Evolutionary conservation across 73 alveolate species (phyloP).

Genomic region (Stentor roeselii): DNA sequence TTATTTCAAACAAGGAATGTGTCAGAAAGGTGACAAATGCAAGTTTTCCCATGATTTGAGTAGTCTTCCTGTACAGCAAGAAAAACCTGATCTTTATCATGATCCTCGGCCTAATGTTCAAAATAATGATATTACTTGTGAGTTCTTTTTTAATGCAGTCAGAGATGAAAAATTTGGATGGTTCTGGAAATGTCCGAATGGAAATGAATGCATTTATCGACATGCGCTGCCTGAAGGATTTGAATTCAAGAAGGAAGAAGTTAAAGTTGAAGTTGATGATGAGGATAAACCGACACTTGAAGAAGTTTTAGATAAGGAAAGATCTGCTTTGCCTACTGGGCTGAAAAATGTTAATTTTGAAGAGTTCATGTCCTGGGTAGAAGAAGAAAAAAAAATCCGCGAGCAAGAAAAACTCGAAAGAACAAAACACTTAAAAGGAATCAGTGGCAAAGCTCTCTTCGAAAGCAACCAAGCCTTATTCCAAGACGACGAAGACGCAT

Average conservation of each 20-base stretch:
- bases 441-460: conserved; percentile 83
- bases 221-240: conserved; percentile 88
- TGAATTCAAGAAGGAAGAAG: conserved; percentile 66
- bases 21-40: conserved; percentile 93
- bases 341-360: conserved; percentile 69
- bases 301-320: conserved; percentile 80
- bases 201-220: conserved; percentile 62
- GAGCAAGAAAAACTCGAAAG: conserved; percentile 58
- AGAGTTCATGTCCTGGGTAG: conserved; percentile 82
- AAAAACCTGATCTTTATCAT: conserved; percentile 85
- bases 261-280: conserved; percentile 40
- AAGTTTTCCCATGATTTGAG: conserved; percentile 84
- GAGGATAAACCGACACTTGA: conserved; percentile 82
- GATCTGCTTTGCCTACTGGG: conserved; percentile 69
- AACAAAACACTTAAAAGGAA: conserved; percentile 43
- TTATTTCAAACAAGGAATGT: conserved; percentile 82
- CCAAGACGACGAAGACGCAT: conserved; percentile 85
- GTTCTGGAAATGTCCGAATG: conserved; percentile 95
- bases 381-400: conserved; percentile 50
- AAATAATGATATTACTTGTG: conserved; percentile 73
- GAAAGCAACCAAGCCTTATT: conserved; percentile 72
- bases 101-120: conserved; percentile 77
- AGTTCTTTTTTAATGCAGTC: conserved; percentile 86
- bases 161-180: conserved; percentile 83
- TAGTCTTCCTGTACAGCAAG: conserved; percentile 72